phyloP scores from a whole-genome alignment of 2,329 filamentous ascomycete genomes.

The Cryphonectria naterciae region DNA sequence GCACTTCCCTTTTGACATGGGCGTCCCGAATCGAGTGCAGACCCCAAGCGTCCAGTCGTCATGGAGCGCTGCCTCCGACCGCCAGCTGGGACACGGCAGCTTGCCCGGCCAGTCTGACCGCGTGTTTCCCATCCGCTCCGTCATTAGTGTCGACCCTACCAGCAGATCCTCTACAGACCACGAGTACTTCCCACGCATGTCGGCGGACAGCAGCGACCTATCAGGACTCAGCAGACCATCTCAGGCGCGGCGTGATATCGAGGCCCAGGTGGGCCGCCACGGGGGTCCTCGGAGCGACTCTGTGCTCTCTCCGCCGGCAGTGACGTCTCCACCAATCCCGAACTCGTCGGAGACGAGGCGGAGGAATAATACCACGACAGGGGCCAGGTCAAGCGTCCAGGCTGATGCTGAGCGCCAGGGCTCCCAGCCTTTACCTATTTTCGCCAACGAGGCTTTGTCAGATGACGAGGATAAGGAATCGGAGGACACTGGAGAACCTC shows the following conservation, averaged over 20 bases:
- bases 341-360: slow-evolving; percentile 35
- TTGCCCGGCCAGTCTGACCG: slow-evolving; percentile 54
- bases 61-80: slow-evolving; percentile 48
- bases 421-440: slow-evolving; percentile 39
- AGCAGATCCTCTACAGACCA: slow-evolving; percentile 44
- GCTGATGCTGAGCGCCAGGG: slow-evolving; percentile 47
- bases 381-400: slow-evolving; percentile 50
- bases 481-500: slow-evolving; percentile 23
- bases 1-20: slow-evolving; percentile 6
- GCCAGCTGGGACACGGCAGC: slow-evolving; percentile 41
- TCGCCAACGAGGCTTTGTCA: slow-evolving; percentile 32
- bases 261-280: slow-evolving; percentile 30
- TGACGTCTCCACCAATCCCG: slow-evolving; percentile 24
- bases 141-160: slow-evolving; percentile 69
- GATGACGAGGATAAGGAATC: slow-evolving; percentile 41
- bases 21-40: background rate
- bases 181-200: slow-evolving; percentile 43
- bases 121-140: slow-evolving; percentile 82
- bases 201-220: slow-evolving; percentile 26
- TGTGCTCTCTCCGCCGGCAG: slow-evolving; percentile 17
- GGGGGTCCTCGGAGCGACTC: slow-evolving; percentile 30
- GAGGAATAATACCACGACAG: slow-evolving; percentile 42
- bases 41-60: slow-evolving; percentile 40
- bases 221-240: slow-evolving; percentile 32
- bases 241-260: slow-evolving; percentile 37